Conservation (phyloP, 2,329 filamentous ascomycete species). For the Fusarium miscanthi region DNA sequence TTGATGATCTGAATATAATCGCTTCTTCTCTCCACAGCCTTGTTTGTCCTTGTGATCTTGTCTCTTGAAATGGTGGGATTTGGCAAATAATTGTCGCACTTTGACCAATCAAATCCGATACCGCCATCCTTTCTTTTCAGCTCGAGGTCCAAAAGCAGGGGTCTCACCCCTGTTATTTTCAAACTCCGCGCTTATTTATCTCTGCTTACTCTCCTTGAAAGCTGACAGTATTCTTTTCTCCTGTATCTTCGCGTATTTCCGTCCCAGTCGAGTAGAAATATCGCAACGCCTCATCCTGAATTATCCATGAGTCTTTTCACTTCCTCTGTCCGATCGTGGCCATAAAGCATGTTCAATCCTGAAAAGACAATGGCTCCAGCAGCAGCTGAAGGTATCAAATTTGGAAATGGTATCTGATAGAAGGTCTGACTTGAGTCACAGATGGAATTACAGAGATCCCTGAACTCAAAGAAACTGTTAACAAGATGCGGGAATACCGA, state of each 20-base stretch:
- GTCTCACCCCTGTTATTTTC: not conserved
- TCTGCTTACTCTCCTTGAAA: not conserved
- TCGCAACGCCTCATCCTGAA: not conserved
- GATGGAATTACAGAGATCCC: not conserved
- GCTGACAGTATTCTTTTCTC: not conserved
- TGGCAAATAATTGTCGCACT: rapidly evolving
- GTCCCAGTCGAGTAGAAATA: rapidly evolving
- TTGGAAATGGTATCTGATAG: rapidly evolving
- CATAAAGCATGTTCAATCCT: not conserved
- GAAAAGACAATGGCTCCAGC: not conserved
- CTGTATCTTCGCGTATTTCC: not conserved
- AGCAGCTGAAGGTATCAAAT: not conserved
- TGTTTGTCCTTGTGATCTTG: rapidly evolving
- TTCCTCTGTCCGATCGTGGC: rapidly evolving
- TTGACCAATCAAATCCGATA: not conserved
- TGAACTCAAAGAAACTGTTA: not conserved
- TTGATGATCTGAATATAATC: not conserved
- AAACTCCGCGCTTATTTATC: not conserved
- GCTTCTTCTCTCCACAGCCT: not conserved
- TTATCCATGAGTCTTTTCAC: not conserved
- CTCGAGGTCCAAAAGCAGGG: not conserved
- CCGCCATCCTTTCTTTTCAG: not conserved
- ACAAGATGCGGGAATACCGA: not conserved
- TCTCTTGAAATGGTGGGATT: rapidly evolving
- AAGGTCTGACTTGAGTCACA: not conserved